These are phyloP conservation scores for Aspergillus uvarum DNA, from an alignment of 2,329 filamentous ascomycete genomes.

Conservation along the genomic window DNA sequence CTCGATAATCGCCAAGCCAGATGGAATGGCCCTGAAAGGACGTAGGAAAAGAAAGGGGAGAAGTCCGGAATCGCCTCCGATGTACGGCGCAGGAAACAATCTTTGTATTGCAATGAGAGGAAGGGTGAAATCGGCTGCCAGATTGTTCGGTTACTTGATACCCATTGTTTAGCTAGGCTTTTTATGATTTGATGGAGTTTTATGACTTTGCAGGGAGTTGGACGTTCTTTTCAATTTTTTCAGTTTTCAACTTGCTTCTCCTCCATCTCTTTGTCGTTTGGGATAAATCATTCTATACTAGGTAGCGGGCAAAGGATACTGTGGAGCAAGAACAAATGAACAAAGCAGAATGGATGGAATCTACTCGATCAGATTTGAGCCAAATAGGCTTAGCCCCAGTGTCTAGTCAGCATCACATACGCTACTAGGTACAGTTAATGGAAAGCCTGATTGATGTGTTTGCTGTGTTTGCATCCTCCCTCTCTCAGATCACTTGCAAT, in stretches of 20 bases:
- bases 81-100: neutral
- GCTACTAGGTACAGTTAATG: too few relatives aligned
- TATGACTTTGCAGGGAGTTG: neutral
- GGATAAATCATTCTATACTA: too few relatives aligned
- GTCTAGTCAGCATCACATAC: too few relatives aligned
- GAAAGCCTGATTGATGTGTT: too few relatives aligned
- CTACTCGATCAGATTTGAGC: too few relatives aligned
- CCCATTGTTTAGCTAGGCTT: slow-evolving; percentile 6
- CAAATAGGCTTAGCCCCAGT: neutral
- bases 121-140: neutral
- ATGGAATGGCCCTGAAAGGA: neutral
- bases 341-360: too few relatives aligned
- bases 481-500: too few relatives aligned
- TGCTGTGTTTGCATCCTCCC: too few relatives aligned
- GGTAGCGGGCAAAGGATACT: too few relatives aligned
- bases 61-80: neutral
- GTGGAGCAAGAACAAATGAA: too few relatives aligned
- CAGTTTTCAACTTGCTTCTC: neutral
- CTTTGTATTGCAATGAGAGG: neutral
- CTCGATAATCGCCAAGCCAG: neutral
- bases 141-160: slow-evolving; percentile 3
- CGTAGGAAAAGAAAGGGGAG: neutral
- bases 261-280: too few relatives aligned
- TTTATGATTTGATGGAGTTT: neutral
- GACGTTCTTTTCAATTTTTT: neutral